These are phyloP conservation scores for Colletotrichum aenigma DNA, from an alignment of 2,329 filamentous ascomycete genomes.

Conservation along the genomic window DNA sequence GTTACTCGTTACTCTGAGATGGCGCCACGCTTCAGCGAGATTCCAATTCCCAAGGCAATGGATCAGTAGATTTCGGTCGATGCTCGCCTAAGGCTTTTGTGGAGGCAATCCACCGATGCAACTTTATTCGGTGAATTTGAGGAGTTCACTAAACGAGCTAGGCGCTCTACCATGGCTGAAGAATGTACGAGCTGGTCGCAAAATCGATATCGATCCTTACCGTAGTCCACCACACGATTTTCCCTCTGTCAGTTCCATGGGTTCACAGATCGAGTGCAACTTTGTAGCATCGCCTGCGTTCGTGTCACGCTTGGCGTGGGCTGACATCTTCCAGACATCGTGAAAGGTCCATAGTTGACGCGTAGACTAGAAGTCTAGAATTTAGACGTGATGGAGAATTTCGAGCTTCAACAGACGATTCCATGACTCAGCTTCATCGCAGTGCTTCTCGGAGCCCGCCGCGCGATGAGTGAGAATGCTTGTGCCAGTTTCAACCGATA, in stretches of 20 bases:
- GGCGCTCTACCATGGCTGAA: not conserved
- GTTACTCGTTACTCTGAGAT: not conserved
- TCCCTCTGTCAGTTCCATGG: not conserved
- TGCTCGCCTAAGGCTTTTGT: not conserved
- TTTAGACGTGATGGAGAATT: not conserved
- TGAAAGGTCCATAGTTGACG: not conserved
- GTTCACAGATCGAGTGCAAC: not conserved
- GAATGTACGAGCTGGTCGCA: not conserved
- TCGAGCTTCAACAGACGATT: not conserved
- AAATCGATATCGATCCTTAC: not conserved
- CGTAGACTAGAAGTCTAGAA: not conserved
- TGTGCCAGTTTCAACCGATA: accelerated
- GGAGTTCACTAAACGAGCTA: not conserved
- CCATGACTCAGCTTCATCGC: not conserved
- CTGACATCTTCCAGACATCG: not conserved
- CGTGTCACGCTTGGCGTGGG: not conserved
- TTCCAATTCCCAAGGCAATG: not conserved
- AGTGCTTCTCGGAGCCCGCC: not conserved
- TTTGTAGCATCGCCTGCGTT: accelerated
- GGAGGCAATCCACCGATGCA: not conserved
- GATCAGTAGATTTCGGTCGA: not conserved
- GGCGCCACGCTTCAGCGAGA: not conserved
- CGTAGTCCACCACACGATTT: not conserved
- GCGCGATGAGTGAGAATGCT: not conserved
- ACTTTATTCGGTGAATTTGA: not conserved